Evolutionary conservation across 768 basidiomycete genomes (phyloP).

Genomic region (Suillus occidentalis): DNA sequence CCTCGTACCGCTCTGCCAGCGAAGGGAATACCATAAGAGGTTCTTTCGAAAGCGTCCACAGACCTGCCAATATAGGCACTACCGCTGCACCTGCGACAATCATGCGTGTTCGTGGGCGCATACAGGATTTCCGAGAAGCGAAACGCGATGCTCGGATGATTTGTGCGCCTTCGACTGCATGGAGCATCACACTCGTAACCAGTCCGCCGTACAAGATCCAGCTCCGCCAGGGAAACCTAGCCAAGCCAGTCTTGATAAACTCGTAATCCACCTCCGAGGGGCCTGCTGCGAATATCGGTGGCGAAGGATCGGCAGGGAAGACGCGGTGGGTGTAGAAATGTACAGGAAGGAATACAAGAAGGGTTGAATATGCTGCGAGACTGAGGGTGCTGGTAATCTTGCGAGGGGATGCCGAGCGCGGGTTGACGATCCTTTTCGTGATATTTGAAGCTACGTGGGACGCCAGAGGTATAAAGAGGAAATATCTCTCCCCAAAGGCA

Average conservation of each 20-base stretch:
- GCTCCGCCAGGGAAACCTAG: constrained; percentile 59
- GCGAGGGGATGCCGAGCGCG: constrained; percentile 30
- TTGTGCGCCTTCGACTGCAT: constrained; percentile 60
- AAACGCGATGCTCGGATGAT: constrained; percentile 54
- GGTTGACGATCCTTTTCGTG: constrained; percentile 56
- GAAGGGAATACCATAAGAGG: constrained; percentile 57
- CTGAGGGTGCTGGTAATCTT: constrained; percentile 47
- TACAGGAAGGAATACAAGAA: constrained; percentile 60
- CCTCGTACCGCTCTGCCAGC: constrained; percentile 48
- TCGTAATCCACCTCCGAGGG: constrained; percentile 82
- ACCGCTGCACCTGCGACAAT: constrained; percentile 37
- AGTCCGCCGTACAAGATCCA: constrained; percentile 66
- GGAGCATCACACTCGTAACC: constrained; percentile 53
- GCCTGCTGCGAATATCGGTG: constrained; percentile 58
- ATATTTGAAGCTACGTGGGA: constrained; percentile 61
- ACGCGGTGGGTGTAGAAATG: constrained; percentile 72
- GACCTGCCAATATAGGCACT: constrained; percentile 56
- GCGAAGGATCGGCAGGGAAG: constrained; percentile 43
- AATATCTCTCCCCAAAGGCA: constrained; percentile 59
- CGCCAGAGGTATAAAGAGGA: constrained; percentile 66
- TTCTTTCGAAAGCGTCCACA: constrained; percentile 55
- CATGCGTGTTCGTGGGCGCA: constrained; percentile 23
- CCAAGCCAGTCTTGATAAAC: constrained; percentile 74
- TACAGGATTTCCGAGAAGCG: constrained; percentile 23
- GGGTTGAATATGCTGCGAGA: constrained; percentile 60